Evolutionary conservation across 805 yeast species (phyloP).

Genomic region (Pichia paraexigua): DNA sequence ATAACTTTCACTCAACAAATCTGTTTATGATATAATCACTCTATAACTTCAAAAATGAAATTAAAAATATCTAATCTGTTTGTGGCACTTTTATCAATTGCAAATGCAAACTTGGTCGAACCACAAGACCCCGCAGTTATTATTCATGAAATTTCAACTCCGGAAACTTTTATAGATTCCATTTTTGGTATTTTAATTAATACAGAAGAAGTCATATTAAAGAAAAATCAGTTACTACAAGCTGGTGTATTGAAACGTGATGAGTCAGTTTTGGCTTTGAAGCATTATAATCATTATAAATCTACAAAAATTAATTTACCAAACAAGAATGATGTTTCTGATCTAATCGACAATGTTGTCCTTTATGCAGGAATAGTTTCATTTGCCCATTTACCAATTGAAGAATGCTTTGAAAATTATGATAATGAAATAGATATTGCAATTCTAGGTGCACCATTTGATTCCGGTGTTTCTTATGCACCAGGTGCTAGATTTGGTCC

Average conservation of each 20-base stretch:
- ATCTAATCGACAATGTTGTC: conserved; percentile 14
- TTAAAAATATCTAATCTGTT: neutral
- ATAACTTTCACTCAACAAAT: neutral
- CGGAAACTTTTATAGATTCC: conserved; percentile 17
- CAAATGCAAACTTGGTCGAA: neutral
- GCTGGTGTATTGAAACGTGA: conserved; percentile 8
- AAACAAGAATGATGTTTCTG: conserved; percentile 30
- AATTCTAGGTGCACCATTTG: conserved; percentile 53
- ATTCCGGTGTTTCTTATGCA: conserved; percentile 46
- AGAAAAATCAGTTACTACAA: conserved; percentile 6
- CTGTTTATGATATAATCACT: neutral
- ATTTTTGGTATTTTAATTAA: conserved; percentile 20
- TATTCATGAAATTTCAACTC: neutral
- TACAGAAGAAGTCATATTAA: conserved; percentile 5
- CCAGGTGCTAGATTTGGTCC: conserved; percentile 60
- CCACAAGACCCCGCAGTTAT: conserved; percentile 1
- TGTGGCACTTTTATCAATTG: neutral
- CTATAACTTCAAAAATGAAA: neutral
- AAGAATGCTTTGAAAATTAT: conserved; percentile 41
- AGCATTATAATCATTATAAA: conserved; percentile 10
- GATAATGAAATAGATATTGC: conserved; percentile 40
- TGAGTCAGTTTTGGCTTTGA: neutral
- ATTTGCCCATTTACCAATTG: conserved; percentile 44
- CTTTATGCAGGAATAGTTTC: conserved; percentile 46
- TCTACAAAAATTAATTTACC: conserved; percentile 26